Percentiles rank a stretch among this genome's conserved stretches.
phyloP scores from a whole-genome alignment of 805 yeast genomes.

The Sugiyamaella mastotermitis region DNA sequence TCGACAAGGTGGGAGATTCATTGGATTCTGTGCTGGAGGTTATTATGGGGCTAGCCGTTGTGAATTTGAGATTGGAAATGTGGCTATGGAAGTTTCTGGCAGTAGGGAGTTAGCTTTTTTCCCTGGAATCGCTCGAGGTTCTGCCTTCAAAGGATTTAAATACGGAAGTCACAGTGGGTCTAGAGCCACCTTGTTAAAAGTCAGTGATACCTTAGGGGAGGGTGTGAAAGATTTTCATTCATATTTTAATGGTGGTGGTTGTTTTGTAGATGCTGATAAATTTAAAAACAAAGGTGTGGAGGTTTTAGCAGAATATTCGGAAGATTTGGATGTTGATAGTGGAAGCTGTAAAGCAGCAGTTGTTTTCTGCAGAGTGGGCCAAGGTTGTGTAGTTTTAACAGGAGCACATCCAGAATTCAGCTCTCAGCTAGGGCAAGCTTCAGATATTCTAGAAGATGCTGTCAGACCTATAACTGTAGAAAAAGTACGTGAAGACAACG shows the following conservation, averaged over 20 bases:
- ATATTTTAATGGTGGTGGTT: conserved; percentile 88
- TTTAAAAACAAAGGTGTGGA: conserved; percentile 46
- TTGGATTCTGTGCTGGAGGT: conserved; percentile 96
- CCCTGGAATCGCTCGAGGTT: conserved; percentile 80
- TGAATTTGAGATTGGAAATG: conserved; percentile 78
- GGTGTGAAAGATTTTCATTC: conserved; percentile 15
- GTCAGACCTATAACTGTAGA: conserved; percentile 15
- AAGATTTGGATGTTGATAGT: conserved; percentile 44
- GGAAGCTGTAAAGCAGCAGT: conserved; percentile 55
- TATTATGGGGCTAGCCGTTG: conserved; percentile 70
- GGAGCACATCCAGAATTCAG: conserved; percentile 94
- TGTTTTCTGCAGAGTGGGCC: conserved; percentile 59
- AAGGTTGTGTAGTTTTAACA: conserved; percentile 67
- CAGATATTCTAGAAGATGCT: conserved; percentile 2
- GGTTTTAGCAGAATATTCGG: conserved; percentile 64
- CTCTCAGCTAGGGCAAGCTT: conserved; percentile 36
- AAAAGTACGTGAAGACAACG: conserved; percentile 36
- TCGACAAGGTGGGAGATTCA: conserved; percentile 68
- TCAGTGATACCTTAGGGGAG: conserved; percentile 26
- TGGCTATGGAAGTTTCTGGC: conserved; percentile 74
- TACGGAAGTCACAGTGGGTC: conserved; percentile 79
- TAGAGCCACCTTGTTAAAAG: conserved; percentile 44
- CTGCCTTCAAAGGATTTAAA: conserved; percentile 72
- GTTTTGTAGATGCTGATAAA: conserved; percentile 69
- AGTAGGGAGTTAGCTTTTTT: conserved; percentile 73